phyloP scores from a whole-genome alignment of 108 stramenopile species.

The Ochromonas danica region DNA sequence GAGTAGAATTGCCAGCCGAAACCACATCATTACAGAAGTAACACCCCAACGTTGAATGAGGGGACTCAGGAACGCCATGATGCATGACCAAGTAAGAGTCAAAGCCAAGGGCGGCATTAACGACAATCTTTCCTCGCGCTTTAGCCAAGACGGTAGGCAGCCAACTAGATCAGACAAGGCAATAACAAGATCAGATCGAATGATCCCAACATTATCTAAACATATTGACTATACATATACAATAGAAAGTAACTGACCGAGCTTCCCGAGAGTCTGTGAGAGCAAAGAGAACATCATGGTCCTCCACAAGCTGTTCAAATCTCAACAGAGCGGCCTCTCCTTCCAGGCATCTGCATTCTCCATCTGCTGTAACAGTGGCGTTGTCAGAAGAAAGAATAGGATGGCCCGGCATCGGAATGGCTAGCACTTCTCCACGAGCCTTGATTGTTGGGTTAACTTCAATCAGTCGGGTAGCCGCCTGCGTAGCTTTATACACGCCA shows the following conservation, averaged over 20 bases:
- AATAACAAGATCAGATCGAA: no score
- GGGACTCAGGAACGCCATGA: conserved; percentile 62
- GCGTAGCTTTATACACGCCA: conserved; percentile 79
- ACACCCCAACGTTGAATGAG: conserved; percentile 72
- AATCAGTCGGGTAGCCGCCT: conserved; percentile 81
- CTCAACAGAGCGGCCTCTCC: conserved; percentile 57
- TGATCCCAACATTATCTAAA: no score
- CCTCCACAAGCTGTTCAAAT: conserved; percentile 69
- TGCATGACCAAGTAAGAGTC: conserved; percentile 96
- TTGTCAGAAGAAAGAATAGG: conserved; percentile 39
- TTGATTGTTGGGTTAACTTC: conserved; percentile 70
- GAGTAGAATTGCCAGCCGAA: conserved; percentile 87
- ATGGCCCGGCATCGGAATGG: conserved; percentile 99
- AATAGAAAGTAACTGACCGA: conserved; percentile 21
- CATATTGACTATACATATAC: neutral
- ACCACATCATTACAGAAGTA: conserved; percentile 99
- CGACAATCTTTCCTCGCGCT: conserved; percentile 73
- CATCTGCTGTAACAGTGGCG: neutral
- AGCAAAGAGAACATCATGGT: conserved; percentile 83
- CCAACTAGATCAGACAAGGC: conserved; percentile 64
- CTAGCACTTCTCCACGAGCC: conserved; percentile 65
- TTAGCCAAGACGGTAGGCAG: conserved; percentile 92
- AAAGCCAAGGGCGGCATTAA: conserved; percentile 94
- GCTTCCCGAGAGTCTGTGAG: conserved; percentile 96
- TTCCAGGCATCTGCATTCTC: conserved; percentile 38